Conservation (phyloP, 306 rosid genomes). For the Citrullus amarus region DNA sequence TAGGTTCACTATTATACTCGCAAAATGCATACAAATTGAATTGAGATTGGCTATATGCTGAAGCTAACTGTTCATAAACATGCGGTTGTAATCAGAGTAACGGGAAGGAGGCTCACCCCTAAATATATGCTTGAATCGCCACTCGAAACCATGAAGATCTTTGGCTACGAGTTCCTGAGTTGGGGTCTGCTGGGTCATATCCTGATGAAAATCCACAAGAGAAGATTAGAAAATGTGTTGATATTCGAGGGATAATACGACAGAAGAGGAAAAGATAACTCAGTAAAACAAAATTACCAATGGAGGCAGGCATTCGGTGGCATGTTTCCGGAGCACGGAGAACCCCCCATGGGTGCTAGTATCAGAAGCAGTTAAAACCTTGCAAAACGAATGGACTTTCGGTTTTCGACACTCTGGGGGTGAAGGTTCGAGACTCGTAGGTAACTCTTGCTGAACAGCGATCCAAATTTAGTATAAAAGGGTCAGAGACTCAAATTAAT, state of each 20-base stretch:
- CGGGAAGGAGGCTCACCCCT: conserved; percentile 39
- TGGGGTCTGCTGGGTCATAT: conserved; percentile 77
- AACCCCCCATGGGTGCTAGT: conserved; percentile 98
- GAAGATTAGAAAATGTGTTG: neutral
- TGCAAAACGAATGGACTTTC: conserved; percentile 50
- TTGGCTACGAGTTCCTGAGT: conserved; percentile 86
- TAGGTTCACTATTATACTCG: neutral
- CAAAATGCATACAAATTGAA: neutral
- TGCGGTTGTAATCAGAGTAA: neutral
- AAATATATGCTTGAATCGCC: conserved; percentile 95
- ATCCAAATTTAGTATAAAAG: neutral
- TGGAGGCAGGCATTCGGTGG: conserved; percentile 85
- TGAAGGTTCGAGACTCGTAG: conserved; percentile 38
- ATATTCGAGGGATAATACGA: neutral
- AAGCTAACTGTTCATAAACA: neutral
- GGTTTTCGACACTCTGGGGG: conserved; percentile 32
- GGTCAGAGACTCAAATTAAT: neutral
- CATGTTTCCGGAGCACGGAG: conserved; percentile 87
- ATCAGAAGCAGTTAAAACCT: conserved; percentile 86
- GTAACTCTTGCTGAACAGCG: conserved; percentile 44
- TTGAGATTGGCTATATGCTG: neutral
- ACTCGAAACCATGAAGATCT: conserved; percentile 90
- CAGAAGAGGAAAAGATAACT: neutral
- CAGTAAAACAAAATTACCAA: conserved; percentile 35
- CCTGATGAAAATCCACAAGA: conserved; percentile 33